phyloP scores from a whole-genome alignment of 148 eudicot species.

The Limonium bicolor region DNA sequence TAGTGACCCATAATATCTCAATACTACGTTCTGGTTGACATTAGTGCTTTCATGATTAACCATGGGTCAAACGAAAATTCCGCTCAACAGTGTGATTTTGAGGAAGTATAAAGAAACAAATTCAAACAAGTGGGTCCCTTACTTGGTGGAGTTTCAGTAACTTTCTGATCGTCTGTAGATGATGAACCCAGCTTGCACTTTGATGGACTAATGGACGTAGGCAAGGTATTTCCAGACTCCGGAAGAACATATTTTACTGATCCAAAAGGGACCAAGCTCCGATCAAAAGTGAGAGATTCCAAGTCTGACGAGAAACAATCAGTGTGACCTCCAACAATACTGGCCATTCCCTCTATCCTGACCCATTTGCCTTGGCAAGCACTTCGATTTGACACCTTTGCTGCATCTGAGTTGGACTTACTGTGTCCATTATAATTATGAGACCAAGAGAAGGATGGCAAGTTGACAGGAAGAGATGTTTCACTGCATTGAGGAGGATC shows the following conservation, averaged over 20 bases:
- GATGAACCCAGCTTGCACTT: slow-evolving; percentile 20
- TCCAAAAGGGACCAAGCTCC: slow-evolving; percentile 52
- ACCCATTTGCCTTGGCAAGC: slow-evolving; percentile 83
- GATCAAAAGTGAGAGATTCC: slow-evolving; percentile 59
- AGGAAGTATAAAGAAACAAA: too few relatives aligned
- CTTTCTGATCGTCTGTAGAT: slow-evolving; percentile 13
- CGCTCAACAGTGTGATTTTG: too few relatives aligned
- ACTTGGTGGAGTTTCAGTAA: slow-evolving; percentile 41
- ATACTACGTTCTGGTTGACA: too few relatives aligned
- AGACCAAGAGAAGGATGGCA: slow-evolving; percentile 86
- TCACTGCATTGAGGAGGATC: slow-evolving; percentile 45
- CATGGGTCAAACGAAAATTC: too few relatives aligned
- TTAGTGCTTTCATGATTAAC: too few relatives aligned
- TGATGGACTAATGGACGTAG: slow-evolving; percentile 13
- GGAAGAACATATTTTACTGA: slow-evolving; percentile 21
- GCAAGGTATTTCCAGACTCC: slow-evolving; percentile 15
- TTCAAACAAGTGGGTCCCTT: slow-evolving; percentile 9
- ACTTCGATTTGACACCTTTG: slow-evolving; percentile 38
- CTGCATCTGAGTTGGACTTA: slow-evolving; percentile 53
- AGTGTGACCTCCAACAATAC: slow-evolving; percentile 26
- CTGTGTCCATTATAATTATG: slow-evolving; percentile 39
- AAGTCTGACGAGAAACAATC: slow-evolving; percentile 34
- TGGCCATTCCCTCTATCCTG: slow-evolving; percentile 37
- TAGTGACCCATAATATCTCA: too few relatives aligned
- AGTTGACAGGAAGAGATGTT: slow-evolving; percentile 33